Base-by-base conservation (phyloP, 192 early-diverging fungal genomes). In the Obelidium mucronatum region DNA sequence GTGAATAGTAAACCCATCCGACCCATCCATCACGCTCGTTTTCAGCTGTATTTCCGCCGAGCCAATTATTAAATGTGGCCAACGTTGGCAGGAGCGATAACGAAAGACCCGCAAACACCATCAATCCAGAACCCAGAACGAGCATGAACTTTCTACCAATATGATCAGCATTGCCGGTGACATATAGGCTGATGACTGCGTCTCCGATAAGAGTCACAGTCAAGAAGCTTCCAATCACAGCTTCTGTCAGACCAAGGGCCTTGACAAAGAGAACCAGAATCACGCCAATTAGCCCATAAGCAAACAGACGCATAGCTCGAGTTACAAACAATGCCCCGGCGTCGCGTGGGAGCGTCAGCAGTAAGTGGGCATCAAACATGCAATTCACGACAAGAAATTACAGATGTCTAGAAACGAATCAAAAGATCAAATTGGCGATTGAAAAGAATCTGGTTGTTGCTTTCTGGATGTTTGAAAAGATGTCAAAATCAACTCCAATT, bases 171-270 rank as follows among this genome's bases (percentile, higher is more conserved):
- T 67, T 54, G 33, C 37, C 39, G 11, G 78, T 59, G n/a, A 79
- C 74, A 24, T 53, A 28, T 5, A 79, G 73, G 5, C 62, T 59
- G 8, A 76, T 51, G 5, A 55, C 22, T 2, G 78, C 73, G 31
- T 76, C 73, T 34, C 78, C 78, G 17, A 74, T 30, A 13, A 79
- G 78, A 59, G 78, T 79, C 24, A 70, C 6, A 19, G 73, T 67
- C n/a, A 79, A 54, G 39, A 79, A 55, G 1, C 22, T 3, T 13
- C 78, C 78, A 33, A 75, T 37, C 24, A n/a, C 5, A 34, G 35
- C 24, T 51, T 75, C 78, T 11, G 28, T 17, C 3, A 79, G 30
- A 48, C 78, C 78, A 22, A 79, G 73, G 1, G 4, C 2, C 28
- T 64, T 54, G 24, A 79, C 24, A 51, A 68, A 79, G 5, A 79